Base-by-base conservation (phyloP, 192 early-diverging fungal genomes). In the Rhizophagus sp. region DNA sequence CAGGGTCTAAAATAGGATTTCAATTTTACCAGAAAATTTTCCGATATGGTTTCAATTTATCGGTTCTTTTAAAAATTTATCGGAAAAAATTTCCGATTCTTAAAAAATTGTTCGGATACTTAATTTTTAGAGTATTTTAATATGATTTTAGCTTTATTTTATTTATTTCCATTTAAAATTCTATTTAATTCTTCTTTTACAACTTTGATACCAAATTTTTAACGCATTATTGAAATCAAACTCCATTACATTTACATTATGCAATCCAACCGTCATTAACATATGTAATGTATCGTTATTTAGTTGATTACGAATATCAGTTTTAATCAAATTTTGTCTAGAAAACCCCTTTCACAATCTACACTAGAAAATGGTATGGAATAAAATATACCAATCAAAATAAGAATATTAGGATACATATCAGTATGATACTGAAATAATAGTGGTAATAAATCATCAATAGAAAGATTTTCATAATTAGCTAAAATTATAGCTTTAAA, bases 331-430 rank as follows among this genome's bases (percentile, higher is more conserved):
- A 64, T 64, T 64, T 27, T 64, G 25, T 64, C 8, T 64, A 27
- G 9, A 25, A 64, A 64, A 64, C 63, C 63, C 22, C 63, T 64
- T 64, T 64, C 63, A 27, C 63, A 64, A 64, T 64, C 63, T 64
- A 64, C n/a, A 27, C 63, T 64, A 64, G 25, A 64, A 64, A 64
- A 64, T 64, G n/a, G 63, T 25, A 64, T 64, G 10, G 63, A 64
- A 27, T 64, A 64, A n/a, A 64, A n/a, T 64, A 64, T 64, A 12
- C 25, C 13, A 9, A 64, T 64, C 1, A 64, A 27, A 25, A 12
- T 27, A 25, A 64, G 25, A 27, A 64, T 64, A 25, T 64, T 64
- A 12, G 63, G 63, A 64, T 64, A 64, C 7, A n/a, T 64, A 64
- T 64, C 63, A 25, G 25, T 27, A 64, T 64, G 11, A 64, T 64